Percentiles rank a stretch among this genome's conserved stretches.
These are phyloP conservation scores for Eutrema yunnanense DNA, from an alignment of 345 rosid species.

Conservation along the genomic window DNA sequence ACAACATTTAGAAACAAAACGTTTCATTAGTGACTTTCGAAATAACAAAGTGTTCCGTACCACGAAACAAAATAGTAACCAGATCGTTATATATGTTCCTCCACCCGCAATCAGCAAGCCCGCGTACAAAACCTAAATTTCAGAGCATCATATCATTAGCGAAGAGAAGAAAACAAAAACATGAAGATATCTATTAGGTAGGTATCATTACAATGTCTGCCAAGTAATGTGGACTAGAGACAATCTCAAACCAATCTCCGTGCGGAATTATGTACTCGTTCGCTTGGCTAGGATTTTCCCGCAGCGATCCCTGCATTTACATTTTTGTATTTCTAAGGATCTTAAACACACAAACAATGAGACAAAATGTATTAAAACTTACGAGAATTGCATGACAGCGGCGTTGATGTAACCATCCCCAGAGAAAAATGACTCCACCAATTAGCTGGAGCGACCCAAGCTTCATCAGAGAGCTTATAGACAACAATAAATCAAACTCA, in stretches of 20 bases:
- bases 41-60: constrained; percentile 21
- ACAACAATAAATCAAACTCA: constrained; percentile 36
- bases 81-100: constrained; percentile 34
- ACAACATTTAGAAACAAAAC: neutral
- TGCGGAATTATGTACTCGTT: constrained; percentile 46
- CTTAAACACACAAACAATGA: constrained; percentile 1
- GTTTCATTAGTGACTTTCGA: neutral
- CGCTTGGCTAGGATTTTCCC: constrained; percentile 30
- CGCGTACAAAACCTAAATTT: constrained; percentile 50
- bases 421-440: constrained; percentile 52
- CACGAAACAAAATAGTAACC: constrained; percentile 62
- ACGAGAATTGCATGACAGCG: constrained; percentile 63
- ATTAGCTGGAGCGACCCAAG: constrained; percentile 57
- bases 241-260: constrained; percentile 79
- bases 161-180: neutral
- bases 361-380: neutral
- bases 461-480: constrained; percentile 37
- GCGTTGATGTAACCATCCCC: constrained; percentile 77
- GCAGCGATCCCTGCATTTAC: constrained; percentile 47
- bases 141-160: neutral
- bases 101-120: constrained; percentile 27
- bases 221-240: constrained; percentile 69
- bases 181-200: neutral
- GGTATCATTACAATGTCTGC: constrained; percentile 61
- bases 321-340: neutral